Percentiles rank a stretch among this genome's conserved stretches.
Evolutionary conservation across 23 red algal genomes (phyloP).

Genomic region (Gracilaria gracilis): DNA sequence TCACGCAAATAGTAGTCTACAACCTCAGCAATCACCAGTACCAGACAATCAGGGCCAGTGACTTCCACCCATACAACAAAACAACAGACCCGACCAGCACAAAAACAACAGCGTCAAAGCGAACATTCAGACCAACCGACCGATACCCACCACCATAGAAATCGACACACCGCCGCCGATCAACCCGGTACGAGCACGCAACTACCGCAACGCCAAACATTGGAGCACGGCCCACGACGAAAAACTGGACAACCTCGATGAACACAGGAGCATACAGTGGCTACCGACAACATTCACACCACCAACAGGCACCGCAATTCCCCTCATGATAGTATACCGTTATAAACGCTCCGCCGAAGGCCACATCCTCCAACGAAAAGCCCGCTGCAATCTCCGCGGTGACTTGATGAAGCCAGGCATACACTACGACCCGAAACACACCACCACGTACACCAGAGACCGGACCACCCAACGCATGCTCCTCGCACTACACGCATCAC

Average conservation of each 20-base stretch:
- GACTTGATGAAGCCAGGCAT: slow-evolving; percentile 45
- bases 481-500: slow-evolving; percentile 9
- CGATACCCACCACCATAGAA: not conserved
- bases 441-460: slow-evolving; percentile 2
- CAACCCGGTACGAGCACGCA: not conserved
- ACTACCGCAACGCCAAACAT: not conserved
- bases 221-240: not conserved
- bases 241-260: not conserved
- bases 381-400: slow-evolving; percentile 24
- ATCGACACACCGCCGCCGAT: not conserved
- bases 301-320: not conserved
- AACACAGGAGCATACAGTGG: slow-evolving; percentile 1
- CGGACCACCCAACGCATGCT: slow-evolving; percentile 9
- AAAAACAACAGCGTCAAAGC: not conserved
- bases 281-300: not conserved
- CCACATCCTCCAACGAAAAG: slow-evolving; percentile 3
- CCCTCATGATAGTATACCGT: slow-evolving; percentile 17
- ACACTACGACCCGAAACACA: slow-evolving; percentile 24
- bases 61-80: too few species aligned
- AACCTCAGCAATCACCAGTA: not conserved
- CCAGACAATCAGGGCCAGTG: too few species aligned
- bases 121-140: not conserved
- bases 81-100: not conserved
- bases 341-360: slow-evolving; percentile 16
- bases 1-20: not conserved